A percentile compares a stretch with the other conserved stretches of the same genome.
Evolutionary conservation across 2,329 filamentous ascomycete species (phyloP).

Genomic region (Simplicillium aogashimaense): DNA sequence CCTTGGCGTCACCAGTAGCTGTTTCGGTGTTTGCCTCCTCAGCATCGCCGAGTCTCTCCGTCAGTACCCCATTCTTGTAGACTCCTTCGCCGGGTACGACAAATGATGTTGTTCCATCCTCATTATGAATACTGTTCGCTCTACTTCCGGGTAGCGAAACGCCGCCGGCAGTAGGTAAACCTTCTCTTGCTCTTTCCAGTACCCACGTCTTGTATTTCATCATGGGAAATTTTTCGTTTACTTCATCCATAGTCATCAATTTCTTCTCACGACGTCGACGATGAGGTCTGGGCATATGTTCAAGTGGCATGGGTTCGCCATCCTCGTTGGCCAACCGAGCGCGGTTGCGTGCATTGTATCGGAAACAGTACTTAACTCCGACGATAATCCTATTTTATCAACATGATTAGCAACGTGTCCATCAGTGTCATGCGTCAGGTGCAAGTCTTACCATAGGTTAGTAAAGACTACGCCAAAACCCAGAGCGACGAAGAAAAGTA

Average conservation of each 20-base stretch:
- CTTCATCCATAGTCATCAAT: conserved; percentile 97
- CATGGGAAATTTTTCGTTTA: conserved; percentile 93
- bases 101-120: conserved; percentile 43
- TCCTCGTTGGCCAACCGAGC: conserved; percentile 68
- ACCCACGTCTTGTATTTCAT: conserved; percentile 97
- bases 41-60: conserved; percentile 10
- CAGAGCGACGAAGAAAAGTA: conserved; percentile 80
- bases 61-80: conserved; percentile 15
- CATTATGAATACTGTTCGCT: conserved; percentile 62
- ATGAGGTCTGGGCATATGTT: conserved; percentile 75
- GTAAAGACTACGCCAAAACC: conserved; percentile 98
- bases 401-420: not conserved
- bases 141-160: conserved; percentile 67
- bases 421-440: not conserved
- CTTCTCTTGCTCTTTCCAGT: conserved; percentile 69
- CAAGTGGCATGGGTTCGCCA: conserved; percentile 79
- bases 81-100: conserved; percentile 32
- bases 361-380: conserved; percentile 97
- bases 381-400: conserved; percentile 80
- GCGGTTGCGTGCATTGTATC: conserved; percentile 91
- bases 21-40: conserved; percentile 10
- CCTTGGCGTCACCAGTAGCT: conserved; percentile 6
- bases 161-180: conserved; percentile 74
- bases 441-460: conserved; percentile 74
- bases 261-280: conserved; percentile 92